phyloP scores from a whole-genome alignment of 2,329 filamentous ascomycete species.

The Penicillium brevicompactum region DNA sequence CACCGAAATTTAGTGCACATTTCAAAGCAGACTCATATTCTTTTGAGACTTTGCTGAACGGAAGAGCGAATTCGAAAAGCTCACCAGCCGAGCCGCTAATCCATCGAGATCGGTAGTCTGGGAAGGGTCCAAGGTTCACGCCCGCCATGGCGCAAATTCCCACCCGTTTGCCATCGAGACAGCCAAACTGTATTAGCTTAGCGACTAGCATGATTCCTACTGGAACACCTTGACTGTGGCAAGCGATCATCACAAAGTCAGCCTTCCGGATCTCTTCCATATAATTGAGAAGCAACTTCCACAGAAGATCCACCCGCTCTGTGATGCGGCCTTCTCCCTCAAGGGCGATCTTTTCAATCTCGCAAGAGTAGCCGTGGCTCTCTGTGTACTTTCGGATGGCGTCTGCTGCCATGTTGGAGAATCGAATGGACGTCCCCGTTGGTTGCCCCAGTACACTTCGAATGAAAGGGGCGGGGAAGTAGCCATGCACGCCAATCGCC shows the following conservation, averaged over 20 bases:
- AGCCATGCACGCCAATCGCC: conserved; percentile 91
- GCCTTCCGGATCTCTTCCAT: conserved; percentile 85
- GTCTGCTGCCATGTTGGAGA: conserved; percentile 82
- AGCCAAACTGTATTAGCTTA: conserved; percentile 87
- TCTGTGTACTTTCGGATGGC: conserved; percentile 84
- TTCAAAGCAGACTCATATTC: conserved; percentile 77
- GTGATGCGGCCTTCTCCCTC: conserved; percentile 92
- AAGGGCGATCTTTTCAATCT: conserved; percentile 90
- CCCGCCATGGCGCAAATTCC: conserved; percentile 89
- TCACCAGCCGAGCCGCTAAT: conserved; percentile 91
- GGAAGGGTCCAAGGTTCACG: conserved; percentile 89
- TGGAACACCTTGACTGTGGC: conserved; percentile 93
- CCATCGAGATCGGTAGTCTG: conserved; percentile 86
- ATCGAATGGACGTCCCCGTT: conserved; percentile 91
- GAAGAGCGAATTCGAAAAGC: conserved; percentile 88
- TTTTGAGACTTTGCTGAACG: conserved; percentile 77
- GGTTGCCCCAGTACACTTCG: conserved; percentile 92
- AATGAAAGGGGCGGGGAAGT: conserved; percentile 84
- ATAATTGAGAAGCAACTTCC: conserved; percentile 94
- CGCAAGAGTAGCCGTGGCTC: conserved; percentile 69
- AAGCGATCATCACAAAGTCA: conserved; percentile 88
- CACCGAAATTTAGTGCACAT: conserved; percentile 74
- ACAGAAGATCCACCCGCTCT: conserved; percentile 86
- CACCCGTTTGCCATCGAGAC: conserved; percentile 73
- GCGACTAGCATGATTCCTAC: conserved; percentile 90